Percentiles rank a stretch among this genome's conserved stretches.
phyloP scores from a whole-genome alignment of 169 alveolate species.

The Ichthyophthirius multifiliis region DNA sequence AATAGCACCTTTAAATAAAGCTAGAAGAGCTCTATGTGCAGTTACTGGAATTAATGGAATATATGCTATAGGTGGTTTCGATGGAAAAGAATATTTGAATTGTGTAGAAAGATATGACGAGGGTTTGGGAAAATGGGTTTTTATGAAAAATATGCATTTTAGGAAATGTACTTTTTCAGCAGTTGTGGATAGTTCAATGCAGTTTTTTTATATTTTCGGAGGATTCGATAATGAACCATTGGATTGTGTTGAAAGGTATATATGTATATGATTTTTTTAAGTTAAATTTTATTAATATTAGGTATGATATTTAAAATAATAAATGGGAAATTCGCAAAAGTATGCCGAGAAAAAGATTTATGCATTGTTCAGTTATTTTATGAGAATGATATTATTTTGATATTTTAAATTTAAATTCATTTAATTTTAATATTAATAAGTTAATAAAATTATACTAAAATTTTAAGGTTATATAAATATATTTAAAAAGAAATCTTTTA shows the following conservation, averaged over 20 bases:
- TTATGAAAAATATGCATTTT: conserved; percentile 50
- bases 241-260: conserved; percentile 61
- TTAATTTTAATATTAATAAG: too few relatives aligned
- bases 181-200: conserved; percentile 50
- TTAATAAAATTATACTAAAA: too few relatives aligned
- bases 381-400: too few relatives aligned
- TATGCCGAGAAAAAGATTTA: conserved; percentile 26
- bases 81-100: conserved; percentile 63
- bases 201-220: conserved; percentile 76
- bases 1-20: conserved; percentile 49
- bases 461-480: too few relatives aligned
- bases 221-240: conserved; percentile 75
- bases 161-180: conserved; percentile 75
- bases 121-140: conserved; percentile 51
- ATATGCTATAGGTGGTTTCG: conserved; percentile 84
- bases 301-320: conserved; percentile 27
- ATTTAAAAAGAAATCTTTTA: too few relatives aligned
- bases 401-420: background rate
- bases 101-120: conserved; percentile 64
- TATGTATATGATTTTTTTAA: background rate
- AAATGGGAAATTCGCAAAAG: conserved; percentile 15
- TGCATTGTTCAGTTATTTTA: conserved; percentile 15
- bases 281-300: background rate
- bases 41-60: conserved; percentile 78
- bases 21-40: conserved; percentile 70